Percentiles rank a stretch among this genome's conserved stretches.
phyloP scores from a whole-genome alignment of 345 rosid species.

The Bruguiera parviflora region DNA sequence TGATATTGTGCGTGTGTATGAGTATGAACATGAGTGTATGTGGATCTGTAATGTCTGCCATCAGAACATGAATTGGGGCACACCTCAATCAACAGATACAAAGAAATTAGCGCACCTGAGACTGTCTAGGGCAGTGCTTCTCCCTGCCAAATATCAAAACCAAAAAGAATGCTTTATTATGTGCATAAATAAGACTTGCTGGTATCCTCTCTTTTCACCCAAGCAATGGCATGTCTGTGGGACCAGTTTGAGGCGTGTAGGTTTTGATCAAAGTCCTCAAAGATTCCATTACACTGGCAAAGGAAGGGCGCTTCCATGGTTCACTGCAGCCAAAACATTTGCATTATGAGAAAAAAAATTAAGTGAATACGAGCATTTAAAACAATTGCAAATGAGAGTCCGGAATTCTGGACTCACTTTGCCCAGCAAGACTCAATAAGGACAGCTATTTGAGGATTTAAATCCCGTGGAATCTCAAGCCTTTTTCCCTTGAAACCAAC shows the following conservation, averaged over 20 bases:
- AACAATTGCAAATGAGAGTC: background rate
- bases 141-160: constrained; percentile 39
- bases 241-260: constrained; percentile 54
- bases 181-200: constrained; percentile 45
- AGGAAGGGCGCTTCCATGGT: constrained; percentile 97
- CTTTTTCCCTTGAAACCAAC: constrained; percentile 92
- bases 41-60: too few relatives aligned
- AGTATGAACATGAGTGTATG: too few relatives aligned
- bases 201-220: constrained; percentile 24
- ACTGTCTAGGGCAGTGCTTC: constrained; percentile 34
- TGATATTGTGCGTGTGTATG: too few relatives aligned
- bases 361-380: background rate
- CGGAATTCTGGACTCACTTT: constrained; percentile 43
- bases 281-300: constrained; percentile 74
- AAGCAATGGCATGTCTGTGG: constrained; percentile 45
- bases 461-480: constrained; percentile 82
- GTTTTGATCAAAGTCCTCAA: constrained; percentile 68
- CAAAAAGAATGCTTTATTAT: constrained; percentile 57
- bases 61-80: too few relatives aligned
- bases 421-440: constrained; percentile 96
- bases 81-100: background rate
- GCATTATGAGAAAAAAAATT: background rate
- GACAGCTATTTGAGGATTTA: constrained; percentile 77
- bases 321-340: constrained; percentile 50
- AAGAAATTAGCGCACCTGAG: constrained; percentile 37